phyloP scores from a whole-genome alignment of 441 rosid species.

The Brassica hybrid region DNA sequence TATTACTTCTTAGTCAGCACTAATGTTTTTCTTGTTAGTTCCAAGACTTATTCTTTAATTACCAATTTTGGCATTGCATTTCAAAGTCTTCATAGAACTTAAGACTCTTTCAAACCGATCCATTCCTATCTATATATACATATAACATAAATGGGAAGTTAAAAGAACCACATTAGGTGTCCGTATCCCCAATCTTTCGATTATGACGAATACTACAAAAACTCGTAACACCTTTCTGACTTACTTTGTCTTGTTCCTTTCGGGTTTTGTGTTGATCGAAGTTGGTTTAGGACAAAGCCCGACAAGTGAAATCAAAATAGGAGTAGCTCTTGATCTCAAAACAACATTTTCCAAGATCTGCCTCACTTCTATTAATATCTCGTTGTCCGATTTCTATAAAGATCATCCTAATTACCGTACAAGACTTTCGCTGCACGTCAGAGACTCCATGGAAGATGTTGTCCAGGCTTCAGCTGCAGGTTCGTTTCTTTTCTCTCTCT shows the following conservation, averaged over 20 bases:
- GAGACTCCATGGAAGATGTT: constrained; percentile 7
- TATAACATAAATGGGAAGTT: not conserved
- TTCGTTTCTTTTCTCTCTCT: constrained; percentile 25
- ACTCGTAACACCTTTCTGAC: constrained; percentile 12
- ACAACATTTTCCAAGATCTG: constrained; percentile 39
- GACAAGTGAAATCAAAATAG: constrained; percentile 54
- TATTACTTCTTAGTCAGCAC: not conserved
- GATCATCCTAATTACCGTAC: constrained; percentile 47
- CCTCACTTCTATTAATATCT: constrained; percentile 59
- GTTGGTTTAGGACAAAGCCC: constrained; percentile 27
- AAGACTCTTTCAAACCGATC: not conserved
- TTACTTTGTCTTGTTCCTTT: constrained; percentile 18
- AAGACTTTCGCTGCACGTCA: constrained; percentile 31
- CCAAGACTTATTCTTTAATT: not conserved
- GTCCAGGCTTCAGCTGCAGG: constrained; percentile 67
- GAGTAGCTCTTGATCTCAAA: constrained; percentile 58
- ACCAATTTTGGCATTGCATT: not conserved
- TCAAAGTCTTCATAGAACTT: not conserved
- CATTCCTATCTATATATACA: not conserved
- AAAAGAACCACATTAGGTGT: not conserved
- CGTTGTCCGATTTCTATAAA: constrained; percentile 62
- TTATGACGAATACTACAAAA: constrained; percentile 7
- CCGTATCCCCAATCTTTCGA: not conserved
- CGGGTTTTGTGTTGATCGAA: constrained; percentile 3
- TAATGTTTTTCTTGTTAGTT: not conserved